These are phyloP conservation scores for Rhinocladiella mackenziei DNA, from an alignment of 2,329 filamentous ascomycete genomes.

Conservation along the genomic window DNA sequence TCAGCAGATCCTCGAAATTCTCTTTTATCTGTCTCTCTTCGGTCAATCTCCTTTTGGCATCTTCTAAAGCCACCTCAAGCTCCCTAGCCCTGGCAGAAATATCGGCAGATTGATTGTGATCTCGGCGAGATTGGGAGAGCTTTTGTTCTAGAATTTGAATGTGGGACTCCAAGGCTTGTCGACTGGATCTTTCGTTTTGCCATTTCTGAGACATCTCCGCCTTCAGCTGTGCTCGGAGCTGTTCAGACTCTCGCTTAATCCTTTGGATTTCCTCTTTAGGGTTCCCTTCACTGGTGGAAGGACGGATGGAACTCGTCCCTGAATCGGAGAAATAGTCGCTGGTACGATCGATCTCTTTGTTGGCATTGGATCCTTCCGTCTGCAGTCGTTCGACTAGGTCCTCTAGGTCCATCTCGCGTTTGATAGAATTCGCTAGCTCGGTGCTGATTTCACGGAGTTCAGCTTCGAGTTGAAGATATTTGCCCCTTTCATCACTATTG, in stretches of 20 bases:
- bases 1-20: constrained; percentile 88
- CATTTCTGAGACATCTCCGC: constrained; percentile 80
- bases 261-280: constrained; percentile 70
- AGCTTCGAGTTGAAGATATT: constrained; percentile 86
- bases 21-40: constrained; percentile 85
- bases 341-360: constrained; percentile 59
- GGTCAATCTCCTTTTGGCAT: constrained; percentile 71
- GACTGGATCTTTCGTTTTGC: constrained; percentile 75
- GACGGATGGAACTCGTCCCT: constrained; percentile 78
- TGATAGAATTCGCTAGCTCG: constrained; percentile 88
- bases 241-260: constrained; percentile 77
- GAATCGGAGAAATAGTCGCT: constrained; percentile 99
- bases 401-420: constrained; percentile 92
- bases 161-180: constrained; percentile 75
- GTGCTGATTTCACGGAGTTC: constrained; percentile 89
- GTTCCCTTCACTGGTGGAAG: constrained; percentile 57
- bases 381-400: constrained; percentile 87
- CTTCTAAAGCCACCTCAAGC: constrained; percentile 74
- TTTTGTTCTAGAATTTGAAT: constrained; percentile 77
- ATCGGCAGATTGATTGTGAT: constrained; percentile 47
- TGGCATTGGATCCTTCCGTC: constrained; percentile 62
- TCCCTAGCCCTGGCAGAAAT: constrained; percentile 63
- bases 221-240: constrained; percentile 82
- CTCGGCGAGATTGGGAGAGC: constrained; percentile 51
- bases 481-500: constrained; percentile 46